Percentiles rank a stretch among this genome's conserved stretches.
These are phyloP conservation scores for Botrytis porri DNA, from an alignment of 2,329 filamentous ascomycete species.

Conservation along the genomic window DNA sequence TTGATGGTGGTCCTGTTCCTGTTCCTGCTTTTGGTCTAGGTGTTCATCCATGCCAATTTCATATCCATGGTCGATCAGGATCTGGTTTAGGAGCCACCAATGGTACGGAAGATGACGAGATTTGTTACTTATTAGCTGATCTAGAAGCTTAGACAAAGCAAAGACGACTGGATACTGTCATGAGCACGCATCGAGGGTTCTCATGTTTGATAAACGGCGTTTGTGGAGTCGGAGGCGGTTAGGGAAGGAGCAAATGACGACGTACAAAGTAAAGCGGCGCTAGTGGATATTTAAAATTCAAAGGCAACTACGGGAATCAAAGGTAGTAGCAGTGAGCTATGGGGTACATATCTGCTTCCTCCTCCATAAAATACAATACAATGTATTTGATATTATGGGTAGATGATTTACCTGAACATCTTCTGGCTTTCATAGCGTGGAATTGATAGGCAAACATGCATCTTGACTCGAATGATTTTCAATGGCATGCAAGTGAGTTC, in stretches of 20 bases:
- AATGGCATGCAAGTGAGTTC: too few relatives aligned
- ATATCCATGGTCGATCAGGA: slow-evolving; percentile 13
- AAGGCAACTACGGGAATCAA: not conserved
- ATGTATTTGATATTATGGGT: not conserved
- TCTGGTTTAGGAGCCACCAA: not conserved
- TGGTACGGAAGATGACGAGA: not conserved
- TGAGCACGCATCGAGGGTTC: not conserved
- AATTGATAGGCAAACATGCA: too few relatives aligned
- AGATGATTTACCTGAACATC: not conserved
- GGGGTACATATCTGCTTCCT: too few relatives aligned
- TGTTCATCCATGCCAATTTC: slow-evolving; percentile 24
- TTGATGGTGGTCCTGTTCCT: not conserved
- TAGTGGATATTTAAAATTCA: not conserved
- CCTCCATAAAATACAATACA: not conserved
- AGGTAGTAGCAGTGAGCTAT: too few relatives aligned
- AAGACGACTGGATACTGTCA: not conserved
- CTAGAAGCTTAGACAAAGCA: not conserved
- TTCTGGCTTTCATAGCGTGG: not conserved
- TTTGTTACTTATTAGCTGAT: not conserved
- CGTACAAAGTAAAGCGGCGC: not conserved
- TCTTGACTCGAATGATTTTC: rapidly evolving
- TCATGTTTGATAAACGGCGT: not conserved
- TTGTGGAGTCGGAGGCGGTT: not conserved
- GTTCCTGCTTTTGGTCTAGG: slow-evolving; percentile 1
- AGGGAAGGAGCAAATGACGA: not conserved